Evolutionary conservation across 2,329 filamentous ascomycete species (phyloP).

Genomic region (Fusarium haematococcum): DNA sequence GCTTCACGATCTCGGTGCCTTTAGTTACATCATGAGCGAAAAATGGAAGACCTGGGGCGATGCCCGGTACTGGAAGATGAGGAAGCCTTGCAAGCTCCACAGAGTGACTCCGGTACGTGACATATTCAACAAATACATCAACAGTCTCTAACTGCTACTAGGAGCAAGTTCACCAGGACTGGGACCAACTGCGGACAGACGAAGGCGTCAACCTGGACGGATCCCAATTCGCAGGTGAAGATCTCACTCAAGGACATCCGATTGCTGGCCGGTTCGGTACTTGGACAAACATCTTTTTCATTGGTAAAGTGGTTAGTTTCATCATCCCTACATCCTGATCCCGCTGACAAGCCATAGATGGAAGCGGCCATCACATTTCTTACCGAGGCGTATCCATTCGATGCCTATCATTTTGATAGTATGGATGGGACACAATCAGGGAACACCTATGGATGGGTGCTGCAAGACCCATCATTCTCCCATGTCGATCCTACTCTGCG

Average conservation of each 20-base stretch:
- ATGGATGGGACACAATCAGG: neutral
- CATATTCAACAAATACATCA: neutral
- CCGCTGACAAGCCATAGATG: constrained; percentile 40
- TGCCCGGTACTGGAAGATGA: constrained; percentile 26
- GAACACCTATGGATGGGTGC: constrained; percentile 40
- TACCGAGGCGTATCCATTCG: constrained; percentile 25
- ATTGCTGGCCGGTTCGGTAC: constrained; percentile 45
- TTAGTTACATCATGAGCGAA: constrained; percentile 34
- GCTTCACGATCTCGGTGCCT: constrained; percentile 46
- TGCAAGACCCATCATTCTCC: constrained; percentile 12
- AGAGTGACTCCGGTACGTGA: constrained; percentile 41
- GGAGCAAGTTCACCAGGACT: constrained; percentile 43
- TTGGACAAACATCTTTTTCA: constrained; percentile 47
- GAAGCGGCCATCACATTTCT: constrained; percentile 41
- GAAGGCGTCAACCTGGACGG: neutral
- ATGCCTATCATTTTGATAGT: neutral
- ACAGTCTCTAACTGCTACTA: constrained; percentile 22
- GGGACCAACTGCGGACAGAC: constrained; percentile 36
- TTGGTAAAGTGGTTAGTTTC: constrained; percentile 42
- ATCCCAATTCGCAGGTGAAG: constrained; percentile 20
- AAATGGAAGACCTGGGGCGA: constrained; percentile 26
- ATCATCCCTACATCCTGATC: neutral
- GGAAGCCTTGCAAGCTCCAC: constrained; percentile 35
- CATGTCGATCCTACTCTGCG: constrained; percentile 39
- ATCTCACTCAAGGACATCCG: constrained; percentile 15